Evolutionary conservation across 176 grass and related monocot species (phyloP), one percentile per base, ranked within the genome.

Genomic region (Tuctoria greenei): DNA sequence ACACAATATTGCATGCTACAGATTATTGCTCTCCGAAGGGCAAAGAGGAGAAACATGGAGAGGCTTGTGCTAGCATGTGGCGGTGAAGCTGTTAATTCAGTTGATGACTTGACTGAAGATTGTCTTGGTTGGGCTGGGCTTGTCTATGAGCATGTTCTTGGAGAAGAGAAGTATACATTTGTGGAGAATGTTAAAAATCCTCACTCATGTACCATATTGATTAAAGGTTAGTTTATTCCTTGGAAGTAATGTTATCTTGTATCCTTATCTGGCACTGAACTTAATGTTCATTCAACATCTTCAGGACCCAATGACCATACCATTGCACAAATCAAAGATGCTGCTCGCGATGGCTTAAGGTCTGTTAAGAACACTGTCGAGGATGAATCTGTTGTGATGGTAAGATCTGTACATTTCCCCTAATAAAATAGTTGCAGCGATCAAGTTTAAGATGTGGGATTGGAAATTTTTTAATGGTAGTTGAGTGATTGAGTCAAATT

Each of bases 41-140:
- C 95, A 3, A 98, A 98, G 82, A 88, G 95, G 79, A 91, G 95
- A 65, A 98, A 98, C 81, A 98, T 98, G 95, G 95, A 98, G 75
- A 89, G 95, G 77, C 78, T 98, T 58, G 95, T 94, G 67, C 72
- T 97, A 67, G 89, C 91, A 39, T 98, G 95, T 16, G 89, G 95
- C 0, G 95, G 91, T 54, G 95, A 98, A 78, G 87, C 95, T 75
- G 87, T 98, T 65, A 90, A 95, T 84, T 98, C 95, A 49, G 89
- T 98, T 39, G 95, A 98, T 74, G 91, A 90, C 14, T 81, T 98
- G 76, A 92, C 84, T 6, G 91, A 94, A 84, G 95, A 90, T 41
- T 90, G 88, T 75, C 91, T 98, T 81, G 95, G 95, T 64, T 98
- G 91, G 91, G 95, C 95, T 57, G 95, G 95, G 63, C 91, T 98